Base-by-base conservation (phyloP, 2,329 filamentous ascomycete genomes). In the Calonectria honghensis region DNA sequence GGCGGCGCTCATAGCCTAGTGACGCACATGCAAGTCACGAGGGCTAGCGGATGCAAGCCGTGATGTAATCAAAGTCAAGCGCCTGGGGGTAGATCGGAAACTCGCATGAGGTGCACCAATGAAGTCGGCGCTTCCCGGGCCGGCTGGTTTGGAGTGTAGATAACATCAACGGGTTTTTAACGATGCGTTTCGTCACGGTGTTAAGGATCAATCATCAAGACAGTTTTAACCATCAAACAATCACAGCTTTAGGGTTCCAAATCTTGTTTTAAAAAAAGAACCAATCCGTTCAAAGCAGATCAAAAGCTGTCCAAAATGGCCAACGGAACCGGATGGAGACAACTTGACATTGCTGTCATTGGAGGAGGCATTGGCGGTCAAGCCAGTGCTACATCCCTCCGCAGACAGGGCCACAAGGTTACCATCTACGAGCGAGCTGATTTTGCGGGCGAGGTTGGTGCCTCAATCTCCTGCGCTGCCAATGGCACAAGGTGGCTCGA, bases 401-500 rank as follows among this genome's bases (percentile, higher is more conserved):
- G 90, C 10, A 86, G 88, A 71, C 85, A 88, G 57, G 90, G 90
- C 2, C 90, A 91, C 75, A 75, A 84, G 13, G 88, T 91, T 39
- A 71, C 73, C 2, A 71, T 77, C 4, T 93, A 93, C 77, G 92
- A 92, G 79, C 88, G 89, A 37, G 85, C 87, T 41, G 90, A 93
- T 82, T 93, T 90, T 75, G 91, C 88, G 1, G 90, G 91, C 14
- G 91, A 93, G 81, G 91, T 91, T 0, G 92, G 92, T 11, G 90
- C 90, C 1, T 92, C 91, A 3, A 86, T 92, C 3, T 90, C 88
- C 2, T 92, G 91, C 74, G 91, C 91, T 3, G 91, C 92, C 2
- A 93, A 93, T 66, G 91, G 91, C 1, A 91, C 91, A 2, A 87
- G 89, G 41, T 93, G 91, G 91, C 83, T 93, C 5, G 87, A 91